These are phyloP conservation scores for Syzygium jambos DNA, from an alignment of 345 rosid genomes.

Conservation along the genomic window DNA sequence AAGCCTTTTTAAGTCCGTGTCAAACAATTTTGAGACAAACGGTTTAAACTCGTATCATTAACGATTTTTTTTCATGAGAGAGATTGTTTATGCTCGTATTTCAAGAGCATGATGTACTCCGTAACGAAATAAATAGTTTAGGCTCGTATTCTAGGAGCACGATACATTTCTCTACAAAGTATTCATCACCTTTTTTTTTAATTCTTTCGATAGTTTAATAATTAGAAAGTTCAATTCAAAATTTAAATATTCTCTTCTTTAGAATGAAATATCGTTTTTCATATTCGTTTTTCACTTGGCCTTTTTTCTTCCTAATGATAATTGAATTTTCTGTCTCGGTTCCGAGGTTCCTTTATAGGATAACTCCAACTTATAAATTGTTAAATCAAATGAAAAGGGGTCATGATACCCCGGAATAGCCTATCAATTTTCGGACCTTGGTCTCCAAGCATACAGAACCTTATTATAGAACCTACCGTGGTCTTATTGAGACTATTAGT, in stretches of 20 bases:
- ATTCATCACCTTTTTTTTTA: not conserved
- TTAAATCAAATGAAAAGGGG: not conserved
- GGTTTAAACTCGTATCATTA: not conserved
- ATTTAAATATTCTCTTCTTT: not conserved
- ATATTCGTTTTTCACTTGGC: not conserved
- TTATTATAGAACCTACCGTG: no score
- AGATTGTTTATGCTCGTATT: not conserved
- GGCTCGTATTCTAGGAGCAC: not conserved
- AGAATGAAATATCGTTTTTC: not conserved
- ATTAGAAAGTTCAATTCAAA: not conserved
- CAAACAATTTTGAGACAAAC: fast-evolving
- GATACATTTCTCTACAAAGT: not conserved
- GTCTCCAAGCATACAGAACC: no score
- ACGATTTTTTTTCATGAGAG: not conserved
- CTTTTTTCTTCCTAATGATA: no score
- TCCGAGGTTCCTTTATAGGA: not conserved
- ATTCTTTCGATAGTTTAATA: not conserved
- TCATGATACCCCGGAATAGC: not conserved
- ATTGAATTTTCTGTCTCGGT: no score
- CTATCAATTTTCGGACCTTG: not conserved
- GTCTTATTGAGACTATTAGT: no score
- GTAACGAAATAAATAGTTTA: not conserved
- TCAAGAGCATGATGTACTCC: not conserved
- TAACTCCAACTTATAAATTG: not conserved
- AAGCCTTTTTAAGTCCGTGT: no score